These are phyloP conservation scores for Coniochaeta prunicola DNA, from an alignment of 2,329 filamentous ascomycete genomes.

Conservation along the genomic window DNA sequence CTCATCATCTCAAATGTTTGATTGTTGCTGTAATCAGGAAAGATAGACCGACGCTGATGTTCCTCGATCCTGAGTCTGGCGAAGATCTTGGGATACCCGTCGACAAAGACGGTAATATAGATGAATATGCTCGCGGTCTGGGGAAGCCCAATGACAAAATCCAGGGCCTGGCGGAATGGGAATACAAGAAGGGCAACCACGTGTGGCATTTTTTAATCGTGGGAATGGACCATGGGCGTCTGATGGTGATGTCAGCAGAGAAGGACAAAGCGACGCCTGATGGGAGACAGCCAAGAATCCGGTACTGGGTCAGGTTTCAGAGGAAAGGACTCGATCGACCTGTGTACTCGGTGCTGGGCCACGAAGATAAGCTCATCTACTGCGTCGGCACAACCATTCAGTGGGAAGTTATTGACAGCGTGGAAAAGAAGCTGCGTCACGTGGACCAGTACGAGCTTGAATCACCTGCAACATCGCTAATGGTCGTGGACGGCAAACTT, in stretches of 20 bases:
- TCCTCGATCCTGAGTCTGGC: constrained; percentile 50
- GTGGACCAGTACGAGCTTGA: constrained; percentile 40
- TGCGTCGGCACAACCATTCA: constrained; percentile 45
- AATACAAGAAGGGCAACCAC: constrained; percentile 46
- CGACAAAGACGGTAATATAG: constrained; percentile 30
- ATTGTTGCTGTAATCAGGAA: constrained; percentile 42
- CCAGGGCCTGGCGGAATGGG: constrained; percentile 57
- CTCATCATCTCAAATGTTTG: constrained; percentile 41
- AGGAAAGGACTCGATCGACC: constrained; percentile 34
- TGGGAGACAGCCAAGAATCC: constrained; percentile 26
- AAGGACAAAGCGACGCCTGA: constrained; percentile 16
- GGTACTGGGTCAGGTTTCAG: constrained; percentile 48
- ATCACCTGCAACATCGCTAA: constrained; percentile 44
- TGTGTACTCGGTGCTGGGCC: constrained; percentile 49
- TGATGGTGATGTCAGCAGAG: constrained; percentile 49
- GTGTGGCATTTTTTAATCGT: constrained; percentile 58
- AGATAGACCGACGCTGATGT: constrained; percentile 41
- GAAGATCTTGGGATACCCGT: constrained; percentile 38
- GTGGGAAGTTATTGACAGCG: constrained; percentile 46
- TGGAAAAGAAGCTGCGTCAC: constrained; percentile 42
- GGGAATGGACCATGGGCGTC: constrained; percentile 43
- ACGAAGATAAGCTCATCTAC: constrained; percentile 49
- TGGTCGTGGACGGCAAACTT: constrained; percentile 38
- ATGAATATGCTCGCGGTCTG: constrained; percentile 47
- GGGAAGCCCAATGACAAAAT: constrained; percentile 52